Evolutionary conservation across 306 rosid genomes (phyloP), one percentile per base, ranked within the genome.

Genomic region (Spatholobus suberectus): DNA sequence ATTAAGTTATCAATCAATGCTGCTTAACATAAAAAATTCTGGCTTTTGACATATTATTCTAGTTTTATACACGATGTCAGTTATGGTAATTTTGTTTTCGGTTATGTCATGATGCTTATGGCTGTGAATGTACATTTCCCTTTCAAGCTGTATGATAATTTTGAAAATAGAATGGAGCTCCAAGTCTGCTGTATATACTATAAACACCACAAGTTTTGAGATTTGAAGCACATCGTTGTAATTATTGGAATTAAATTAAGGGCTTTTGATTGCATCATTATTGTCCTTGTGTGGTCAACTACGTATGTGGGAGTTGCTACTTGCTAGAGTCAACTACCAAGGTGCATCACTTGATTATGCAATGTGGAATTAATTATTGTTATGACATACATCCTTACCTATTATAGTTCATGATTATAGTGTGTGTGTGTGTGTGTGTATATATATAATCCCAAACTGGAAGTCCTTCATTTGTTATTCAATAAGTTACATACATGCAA

Each of bases 261-360:
- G 40, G 66, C 49, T 63, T 85, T 55, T 61, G 44, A 32, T 58
- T 75, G 38, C 73, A 83, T 74, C 71, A 81, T 79, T 70, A 29
- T 71, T 75, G 82, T 79, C 75, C 65, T 80, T 75, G 54, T 75
- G 32, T 46, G 67, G 90, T 79, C 88, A 87, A 84, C 87, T 85
- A 35, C 81, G 78, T 78, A 27, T 73, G n/a, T 69, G 47, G 68
- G 18, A 73, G 83, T 68, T 78, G 35, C 80, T 54, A 61, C 14
- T 58, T 80, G 72, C 75, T 47, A 86, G 86, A 75, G 90, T 85
- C 92, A 85, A 85, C 86, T 83, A 44, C 1, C 6, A 27, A 75
- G 81, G 21, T 81, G 44, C 78, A 78, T 58, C 76, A 79, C 59
- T 79, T 78, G 75, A 29, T 84, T 75, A 73, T 52, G 70, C 54